Evolutionary conservation across 257 asterid genomes (phyloP), one percentile per base, ranked within the genome.

Genomic region (Salvia splendens): DNA sequence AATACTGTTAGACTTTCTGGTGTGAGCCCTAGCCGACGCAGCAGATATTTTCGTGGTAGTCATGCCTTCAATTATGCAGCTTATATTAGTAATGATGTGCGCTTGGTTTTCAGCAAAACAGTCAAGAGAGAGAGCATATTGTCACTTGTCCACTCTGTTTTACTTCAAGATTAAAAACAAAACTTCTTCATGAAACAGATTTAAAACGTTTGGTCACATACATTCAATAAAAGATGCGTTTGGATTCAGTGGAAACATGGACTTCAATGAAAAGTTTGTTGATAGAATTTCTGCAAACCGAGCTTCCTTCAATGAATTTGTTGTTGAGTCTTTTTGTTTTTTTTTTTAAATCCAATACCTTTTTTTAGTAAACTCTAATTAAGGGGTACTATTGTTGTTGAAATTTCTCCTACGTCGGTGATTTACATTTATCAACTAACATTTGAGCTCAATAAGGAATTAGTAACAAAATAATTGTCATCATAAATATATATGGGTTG

Each of bases 1-100:
- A 43, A 11, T 64, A 38, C 56, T 64, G 14, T 69, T 69, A 75
- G 72, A 36, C 53, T 75, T 75, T 80, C 82, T 73, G 12, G 85
- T 79, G 73, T 76, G 78, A 75, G 76, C 60, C 70, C 84, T 70
- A 55, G 80, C 83, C 52, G 90, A 77, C 7, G 83, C 82, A 74
- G 83, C 86, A n/a, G 81, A 80, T 64, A 80, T 42, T 60, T 60
- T 77, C 67, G 61, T 72, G 53, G 60, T 63, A 11, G 65, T 32
- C 10, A 20, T 70, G 69, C 69, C 75, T 49, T 77, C 68, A 73
- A 76, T 72, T 45, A 41, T 50, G 32, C 15, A 38, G 40, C 58
- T 52, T 24, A 12, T 42, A 62, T 24, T 24, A 24, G n/a, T 50
- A 64, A 12, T 6, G 28, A 45, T 12, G 4, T 8, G 57, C 20